Conservation (phyloP, 2,329 filamentous ascomycete species). For the Sarocladiaceae sp. region DNA sequence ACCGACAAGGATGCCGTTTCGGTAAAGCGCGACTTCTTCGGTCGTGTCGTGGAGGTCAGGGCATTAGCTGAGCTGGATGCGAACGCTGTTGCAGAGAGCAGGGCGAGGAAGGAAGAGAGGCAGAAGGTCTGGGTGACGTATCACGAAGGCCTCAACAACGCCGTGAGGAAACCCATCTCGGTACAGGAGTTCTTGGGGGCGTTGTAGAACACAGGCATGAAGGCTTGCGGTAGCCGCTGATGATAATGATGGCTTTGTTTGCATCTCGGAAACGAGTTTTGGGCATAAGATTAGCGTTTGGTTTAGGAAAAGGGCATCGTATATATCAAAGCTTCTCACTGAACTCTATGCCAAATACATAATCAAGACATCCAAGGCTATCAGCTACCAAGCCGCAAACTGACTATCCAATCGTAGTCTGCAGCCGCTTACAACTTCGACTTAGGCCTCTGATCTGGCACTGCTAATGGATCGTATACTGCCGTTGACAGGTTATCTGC, state of each 20-base stretch:
- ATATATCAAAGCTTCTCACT: not conserved
- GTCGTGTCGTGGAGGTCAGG: slow-evolving; percentile 56
- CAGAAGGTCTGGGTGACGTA: slow-evolving; percentile 79
- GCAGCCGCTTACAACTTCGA: slow-evolving; percentile 41
- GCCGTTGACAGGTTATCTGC: slow-evolving; percentile 41
- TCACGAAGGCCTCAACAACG: slow-evolving; percentile 89
- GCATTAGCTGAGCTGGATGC: slow-evolving; percentile 37
- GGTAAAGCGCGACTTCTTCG: slow-evolving; percentile 82
- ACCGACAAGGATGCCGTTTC: slow-evolving; percentile 29
- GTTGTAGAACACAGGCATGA: no score
- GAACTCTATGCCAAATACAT: not conserved
- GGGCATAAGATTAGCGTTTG: not conserved
- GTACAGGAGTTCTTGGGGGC: slow-evolving; percentile 72
- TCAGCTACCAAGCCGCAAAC: no score
- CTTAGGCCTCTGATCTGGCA: slow-evolving; percentile 47
- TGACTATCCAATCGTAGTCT: not conserved
- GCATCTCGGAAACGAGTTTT: not conserved
- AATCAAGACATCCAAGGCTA: not conserved
- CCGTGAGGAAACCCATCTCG: slow-evolving; percentile 82
- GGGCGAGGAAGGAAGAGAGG: slow-evolving; percentile 37
- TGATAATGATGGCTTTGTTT: slow-evolving; percentile 3
- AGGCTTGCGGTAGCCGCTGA: not conserved
- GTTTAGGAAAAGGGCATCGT: not conserved
- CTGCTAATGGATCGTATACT: slow-evolving; percentile 51
- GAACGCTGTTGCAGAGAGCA: slow-evolving; percentile 25